These are phyloP conservation scores for Arachis hypogaea DNA, from an alignment of 306 rosid genomes.

Conservation along the genomic window DNA sequence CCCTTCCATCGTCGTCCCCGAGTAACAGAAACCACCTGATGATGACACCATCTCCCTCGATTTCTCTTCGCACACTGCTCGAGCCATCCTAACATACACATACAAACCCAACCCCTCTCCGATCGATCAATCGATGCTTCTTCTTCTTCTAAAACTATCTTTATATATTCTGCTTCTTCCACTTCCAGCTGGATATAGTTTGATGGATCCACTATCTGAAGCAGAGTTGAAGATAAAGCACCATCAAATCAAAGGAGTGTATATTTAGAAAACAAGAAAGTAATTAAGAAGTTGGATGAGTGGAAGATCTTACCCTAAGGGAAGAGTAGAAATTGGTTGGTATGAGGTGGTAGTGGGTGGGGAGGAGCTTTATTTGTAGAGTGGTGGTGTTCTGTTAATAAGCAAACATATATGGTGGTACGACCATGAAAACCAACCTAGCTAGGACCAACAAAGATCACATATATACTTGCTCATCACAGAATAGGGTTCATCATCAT, in stretches of 20 bases:
- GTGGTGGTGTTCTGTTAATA: constrained; percentile 44
- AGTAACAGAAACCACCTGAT: constrained; percentile 57
- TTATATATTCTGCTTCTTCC: neutral
- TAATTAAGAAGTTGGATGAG: neutral
- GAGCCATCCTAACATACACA: constrained; percentile 44
- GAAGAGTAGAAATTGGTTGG: constrained; percentile 7
- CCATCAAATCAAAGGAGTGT: neutral
- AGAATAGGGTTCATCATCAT: constrained; percentile 74
- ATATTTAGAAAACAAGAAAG: too few relatives aligned
- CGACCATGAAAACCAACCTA: constrained; percentile 57
- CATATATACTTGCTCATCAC: constrained; percentile 57
- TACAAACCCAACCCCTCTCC: too few relatives aligned
- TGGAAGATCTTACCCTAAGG: constrained; percentile 33
- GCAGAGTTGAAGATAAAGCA: constrained; percentile 19
- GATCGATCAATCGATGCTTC: neutral
- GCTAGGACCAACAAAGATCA: constrained; percentile 62
- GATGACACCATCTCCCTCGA: constrained; percentile 50
- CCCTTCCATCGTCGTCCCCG: constrained; percentile 63
- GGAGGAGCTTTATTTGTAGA: constrained; percentile 29
- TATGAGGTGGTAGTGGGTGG: neutral
- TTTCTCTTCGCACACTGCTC: constrained; percentile 61
- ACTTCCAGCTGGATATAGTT: neutral
- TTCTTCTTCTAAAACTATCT: neutral
- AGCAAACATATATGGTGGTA: constrained; percentile 47
- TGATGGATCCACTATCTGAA: neutral